Conservation (phyloP, 2,329 filamentous ascomycete species). For the Daldinia sp. region DNA sequence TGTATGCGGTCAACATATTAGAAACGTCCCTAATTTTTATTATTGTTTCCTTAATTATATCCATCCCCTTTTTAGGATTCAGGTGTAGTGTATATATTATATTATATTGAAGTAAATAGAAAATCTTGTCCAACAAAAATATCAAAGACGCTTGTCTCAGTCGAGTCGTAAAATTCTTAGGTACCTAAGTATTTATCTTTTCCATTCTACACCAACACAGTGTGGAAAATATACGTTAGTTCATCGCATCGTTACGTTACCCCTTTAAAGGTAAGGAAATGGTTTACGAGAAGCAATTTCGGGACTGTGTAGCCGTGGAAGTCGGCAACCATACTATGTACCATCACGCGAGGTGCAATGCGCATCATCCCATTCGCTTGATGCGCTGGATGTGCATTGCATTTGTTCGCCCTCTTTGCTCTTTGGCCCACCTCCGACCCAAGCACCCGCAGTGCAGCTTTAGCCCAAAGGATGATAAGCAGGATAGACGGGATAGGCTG, state of each 20-base stretch:
- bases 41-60: neutral
- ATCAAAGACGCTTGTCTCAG: constrained; percentile 14
- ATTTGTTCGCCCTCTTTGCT: constrained; percentile 18
- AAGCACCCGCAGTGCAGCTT: constrained; percentile 24
- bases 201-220: neutral
- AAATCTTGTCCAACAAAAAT: neutral
- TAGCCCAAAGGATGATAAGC: constrained; percentile 17
- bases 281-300: constrained; percentile 13
- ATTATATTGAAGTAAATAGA: neutral
- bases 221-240: neutral
- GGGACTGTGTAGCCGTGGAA: constrained; percentile 16
- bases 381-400: constrained; percentile 32
- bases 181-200: neutral
- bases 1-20: neutral
- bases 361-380: constrained; percentile 29
- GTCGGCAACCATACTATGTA: constrained; percentile 5
- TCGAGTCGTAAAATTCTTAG: neutral
- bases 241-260: neutral
- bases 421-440: constrained; percentile 10
- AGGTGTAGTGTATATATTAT: neutral
- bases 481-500: too few species aligned
- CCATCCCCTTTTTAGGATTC: neutral
- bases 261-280: constrained; percentile 4
- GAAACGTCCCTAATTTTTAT: neutral
- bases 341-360: constrained; percentile 13